These are phyloP conservation scores for Suhomyces choctaworum DNA, from an alignment of 1,139 yeast species.

Conservation along the genomic window DNA sequence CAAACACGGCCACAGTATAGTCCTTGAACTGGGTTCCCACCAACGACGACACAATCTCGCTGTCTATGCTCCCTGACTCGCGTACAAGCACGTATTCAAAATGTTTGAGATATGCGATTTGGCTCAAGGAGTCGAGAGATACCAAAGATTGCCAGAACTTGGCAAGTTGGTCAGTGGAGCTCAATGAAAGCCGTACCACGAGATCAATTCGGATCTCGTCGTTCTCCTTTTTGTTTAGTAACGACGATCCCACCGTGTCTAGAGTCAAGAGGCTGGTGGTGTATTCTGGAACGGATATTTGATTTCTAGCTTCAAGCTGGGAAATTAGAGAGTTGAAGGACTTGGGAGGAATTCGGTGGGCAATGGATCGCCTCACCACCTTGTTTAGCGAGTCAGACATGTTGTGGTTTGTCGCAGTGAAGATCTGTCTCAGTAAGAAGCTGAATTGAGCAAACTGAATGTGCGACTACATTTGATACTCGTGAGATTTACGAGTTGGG, in stretches of 20 bases:
- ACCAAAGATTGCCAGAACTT: slow-evolving; percentile 19
- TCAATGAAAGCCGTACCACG: slow-evolving; percentile 15
- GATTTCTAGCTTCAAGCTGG: slow-evolving; percentile 18
- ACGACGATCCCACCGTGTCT: slow-evolving; percentile 13
- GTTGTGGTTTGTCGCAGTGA: neutral
- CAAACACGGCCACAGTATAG: slow-evolving; percentile 8
- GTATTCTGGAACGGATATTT: slow-evolving; percentile 18
- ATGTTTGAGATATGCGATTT: slow-evolving; percentile 16
- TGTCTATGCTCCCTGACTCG: slow-evolving; percentile 8
- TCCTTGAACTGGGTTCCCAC: slow-evolving; percentile 13
- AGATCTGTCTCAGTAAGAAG: no score
- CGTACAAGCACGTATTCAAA: slow-evolving; percentile 8
- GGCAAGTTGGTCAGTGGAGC: slow-evolving; percentile 15
- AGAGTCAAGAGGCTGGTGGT: slow-evolving; percentile 16
- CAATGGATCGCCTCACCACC: slow-evolving; percentile 18
- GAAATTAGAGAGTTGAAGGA: slow-evolving; percentile 18
- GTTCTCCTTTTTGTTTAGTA: slow-evolving; percentile 10
- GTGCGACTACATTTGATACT: no score
- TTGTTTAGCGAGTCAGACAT: slow-evolving; percentile 14
- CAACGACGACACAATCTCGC: slow-evolving; percentile 15
- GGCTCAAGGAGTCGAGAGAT: slow-evolving; percentile 14
- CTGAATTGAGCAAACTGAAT: no score
- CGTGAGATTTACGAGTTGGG: no score
- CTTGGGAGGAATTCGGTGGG: slow-evolving; percentile 15
- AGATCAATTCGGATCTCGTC: slow-evolving; percentile 12